Base-by-base conservation (phyloP, 345 rosid genomes). In the Raphanus sativus region DNA sequence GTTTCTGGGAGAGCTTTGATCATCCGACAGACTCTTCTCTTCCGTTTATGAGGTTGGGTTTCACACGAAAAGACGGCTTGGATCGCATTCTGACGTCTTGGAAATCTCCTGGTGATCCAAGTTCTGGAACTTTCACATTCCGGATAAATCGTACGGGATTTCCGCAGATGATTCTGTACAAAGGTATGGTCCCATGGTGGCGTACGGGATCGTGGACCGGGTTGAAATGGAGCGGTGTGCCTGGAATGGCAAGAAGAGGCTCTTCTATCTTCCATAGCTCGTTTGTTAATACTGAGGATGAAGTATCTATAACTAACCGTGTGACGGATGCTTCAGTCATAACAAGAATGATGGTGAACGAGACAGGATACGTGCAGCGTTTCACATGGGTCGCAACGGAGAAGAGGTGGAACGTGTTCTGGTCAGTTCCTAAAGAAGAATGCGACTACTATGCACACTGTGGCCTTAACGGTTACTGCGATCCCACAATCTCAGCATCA, bases 1-100 rank as follows among this genome's bases (percentile, higher is more conserved):
- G 12, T 52, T 73, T 85, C 4, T 93, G 97, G 97, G 89, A 91
- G 74, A 89, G 97, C 50, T 91, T 88, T 77, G 86, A 93, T 78
- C 48, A 87, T 75, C 97, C 91, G 2, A 84, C 95, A 4, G 75
- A 88, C 75, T 86, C 90, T 42, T 1, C 77, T 48, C 86, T 89
- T 69, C 90, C 95, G 0, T 81, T 52, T 45, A 88, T 93, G 97
- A 91, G 80, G 63, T 68, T 93, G 0, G 97, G 98, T 9, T 72
- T 81, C 82, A 77, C 85, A 63, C 61, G 77, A 2, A 28, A 56
- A 70, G 79, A 75, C 1, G 81, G 86, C 52, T 0, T 83, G n/a
- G 79, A 87, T n/a, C 60, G 86, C 34, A 54, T 70, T 65, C 10
- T 89, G 36, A 85, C 77, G 3, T 81, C 92, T 0, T 89, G 95